These are phyloP conservation scores for Amoebophrya sp. DNA, from an alignment of 169 alveolate genomes.

Conservation along the genomic window DNA sequence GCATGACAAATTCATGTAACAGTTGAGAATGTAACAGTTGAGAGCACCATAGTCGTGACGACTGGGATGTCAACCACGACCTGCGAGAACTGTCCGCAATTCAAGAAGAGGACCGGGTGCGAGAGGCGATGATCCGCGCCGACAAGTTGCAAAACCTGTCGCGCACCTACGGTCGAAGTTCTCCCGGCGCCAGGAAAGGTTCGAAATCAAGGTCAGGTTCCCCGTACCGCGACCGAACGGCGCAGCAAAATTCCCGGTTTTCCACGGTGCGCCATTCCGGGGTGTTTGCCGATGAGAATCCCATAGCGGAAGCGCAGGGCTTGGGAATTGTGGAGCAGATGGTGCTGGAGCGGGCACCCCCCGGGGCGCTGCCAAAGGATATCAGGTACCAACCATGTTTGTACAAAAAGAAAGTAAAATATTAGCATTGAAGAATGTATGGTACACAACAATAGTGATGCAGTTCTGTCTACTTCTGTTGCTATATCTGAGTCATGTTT, in stretches of 20 bases:
- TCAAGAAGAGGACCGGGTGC: neutral
- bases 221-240: neutral
- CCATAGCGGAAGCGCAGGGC: neutral
- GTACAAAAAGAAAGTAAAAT: too few species aligned
- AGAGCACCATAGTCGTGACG: neutral
- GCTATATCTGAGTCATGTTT: too few species aligned
- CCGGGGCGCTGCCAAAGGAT: neutral
- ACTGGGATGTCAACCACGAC: neutral
- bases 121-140: neutral
- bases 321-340: neutral
- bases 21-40: too few species aligned
- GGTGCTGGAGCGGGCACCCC: neutral
- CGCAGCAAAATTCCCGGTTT: neutral
- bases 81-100: neutral
- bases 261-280: neutral
- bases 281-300: neutral
- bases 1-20: too few species aligned
- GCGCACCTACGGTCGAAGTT: too few species aligned
- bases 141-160: neutral
- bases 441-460: too few species aligned
- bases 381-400: neutral
- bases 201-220: too few species aligned
- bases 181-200: too few species aligned
- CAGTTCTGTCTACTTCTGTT: too few species aligned
- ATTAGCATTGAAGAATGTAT: too few species aligned